Conservation (phyloP, 2,329 filamentous ascomycete species). For the Fusarium sp. region DNA sequence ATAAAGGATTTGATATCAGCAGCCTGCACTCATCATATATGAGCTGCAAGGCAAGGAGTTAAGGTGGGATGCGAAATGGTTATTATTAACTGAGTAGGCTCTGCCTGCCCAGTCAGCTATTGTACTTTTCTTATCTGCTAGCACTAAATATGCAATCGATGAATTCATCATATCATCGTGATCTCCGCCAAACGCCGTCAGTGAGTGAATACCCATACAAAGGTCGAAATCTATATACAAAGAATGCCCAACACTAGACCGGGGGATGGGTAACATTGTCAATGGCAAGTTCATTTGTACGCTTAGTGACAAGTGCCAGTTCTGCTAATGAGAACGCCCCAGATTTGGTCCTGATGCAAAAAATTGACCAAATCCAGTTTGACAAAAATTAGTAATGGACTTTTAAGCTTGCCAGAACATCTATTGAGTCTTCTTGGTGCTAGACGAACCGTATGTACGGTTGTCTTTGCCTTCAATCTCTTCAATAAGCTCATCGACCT, state of each 20-base stretch:
- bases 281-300: neutral
- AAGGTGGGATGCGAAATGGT: conserved; percentile 26
- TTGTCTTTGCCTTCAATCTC: conserved; percentile 72
- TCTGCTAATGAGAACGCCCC: neutral
- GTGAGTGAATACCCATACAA: conserved; percentile 26
- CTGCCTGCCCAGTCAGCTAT: conserved; percentile 1
- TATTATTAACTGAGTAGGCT: conserved; percentile 22
- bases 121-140: conserved; percentile 16
- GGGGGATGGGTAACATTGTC: neutral
- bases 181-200: conserved; percentile 25
- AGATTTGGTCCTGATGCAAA: neutral
- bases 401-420: neutral
- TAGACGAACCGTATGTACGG: conserved; percentile 54
- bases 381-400: neutral
- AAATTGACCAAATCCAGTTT: neutral
- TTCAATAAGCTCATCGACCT: conserved; percentile 72
- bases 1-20: conserved; percentile 8
- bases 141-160: conserved; percentile 36
- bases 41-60: conserved; percentile 35
- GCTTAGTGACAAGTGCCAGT: neutral
- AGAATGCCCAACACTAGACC: neutral
- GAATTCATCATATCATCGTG: conserved; percentile 21
- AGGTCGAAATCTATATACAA: conserved; percentile 33
- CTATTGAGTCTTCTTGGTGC: conserved; percentile 56
- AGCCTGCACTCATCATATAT: conserved; percentile 8